Percentiles rank a stretch among this genome's conserved stretches.
phyloP scores from a whole-genome alignment of 352 stramenopile species.

The Phytophthora crassamura region DNA sequence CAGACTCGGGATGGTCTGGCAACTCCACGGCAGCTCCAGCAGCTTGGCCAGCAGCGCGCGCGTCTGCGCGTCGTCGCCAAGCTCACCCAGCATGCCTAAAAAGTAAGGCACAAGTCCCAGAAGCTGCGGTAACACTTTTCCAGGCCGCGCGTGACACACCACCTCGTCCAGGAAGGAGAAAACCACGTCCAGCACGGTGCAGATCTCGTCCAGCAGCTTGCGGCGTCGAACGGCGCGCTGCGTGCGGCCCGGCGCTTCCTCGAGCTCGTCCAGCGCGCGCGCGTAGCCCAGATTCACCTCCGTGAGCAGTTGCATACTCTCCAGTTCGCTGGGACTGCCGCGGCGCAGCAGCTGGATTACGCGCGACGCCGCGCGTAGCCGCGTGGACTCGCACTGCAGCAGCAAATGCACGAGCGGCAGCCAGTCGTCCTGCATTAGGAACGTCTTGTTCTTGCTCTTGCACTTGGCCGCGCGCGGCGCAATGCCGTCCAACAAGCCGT shows the following conservation, averaged over 20 bases:
- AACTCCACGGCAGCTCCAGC: constrained; percentile 72
- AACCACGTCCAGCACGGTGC: constrained; percentile 58
- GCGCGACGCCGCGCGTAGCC: constrained; percentile 59
- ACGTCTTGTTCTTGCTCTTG: constrained; percentile 44
- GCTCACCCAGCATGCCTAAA: constrained; percentile 51
- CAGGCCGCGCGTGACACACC: constrained; percentile 32
- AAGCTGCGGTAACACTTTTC: constrained; percentile 63
- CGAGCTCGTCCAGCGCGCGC: constrained; percentile 44
- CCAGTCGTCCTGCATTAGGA: constrained; percentile 59
- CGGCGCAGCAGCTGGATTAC: constrained; percentile 69
- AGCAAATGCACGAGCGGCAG: constrained; percentile 66
- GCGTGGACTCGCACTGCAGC: constrained; percentile 51
- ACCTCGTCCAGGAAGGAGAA: constrained; percentile 63
- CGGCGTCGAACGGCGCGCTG: constrained; percentile 14
- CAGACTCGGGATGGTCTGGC: constrained; percentile 56
- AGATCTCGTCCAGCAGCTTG: constrained; percentile 56
- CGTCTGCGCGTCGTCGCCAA: constrained; percentile 1
- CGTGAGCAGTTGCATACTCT: constrained; percentile 78
- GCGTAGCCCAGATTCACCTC: constrained; percentile 79
- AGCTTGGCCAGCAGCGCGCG: constrained; percentile 34
- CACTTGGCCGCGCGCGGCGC: constrained; percentile 39
- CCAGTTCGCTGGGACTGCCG: constrained; percentile 64
- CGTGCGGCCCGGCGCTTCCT: constrained; percentile 8
- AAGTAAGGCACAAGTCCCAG: constrained; percentile 69
- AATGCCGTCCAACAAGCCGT: constrained; percentile 67